These are phyloP conservation scores for Calycina marina DNA, from an alignment of 2,329 filamentous ascomycete genomes.

Conservation along the genomic window DNA sequence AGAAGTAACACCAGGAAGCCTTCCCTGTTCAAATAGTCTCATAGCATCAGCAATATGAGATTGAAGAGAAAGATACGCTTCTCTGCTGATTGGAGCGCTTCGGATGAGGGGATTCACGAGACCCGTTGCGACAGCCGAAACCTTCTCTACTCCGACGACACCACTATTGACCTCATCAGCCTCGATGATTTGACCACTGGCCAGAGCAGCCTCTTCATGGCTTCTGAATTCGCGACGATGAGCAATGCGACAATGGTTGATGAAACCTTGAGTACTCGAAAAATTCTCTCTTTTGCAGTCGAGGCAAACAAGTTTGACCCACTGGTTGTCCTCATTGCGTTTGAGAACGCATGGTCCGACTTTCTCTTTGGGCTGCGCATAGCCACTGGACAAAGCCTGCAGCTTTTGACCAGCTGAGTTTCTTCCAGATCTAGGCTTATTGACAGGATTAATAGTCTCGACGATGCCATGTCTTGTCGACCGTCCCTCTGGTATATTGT, in stretches of 20 bases:
- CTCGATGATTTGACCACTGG: slow-evolving; percentile 73
- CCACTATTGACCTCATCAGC: slow-evolving; percentile 40
- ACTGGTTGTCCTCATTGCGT: slow-evolving; percentile 61
- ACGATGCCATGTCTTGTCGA: slow-evolving; percentile 63
- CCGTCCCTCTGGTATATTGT: slow-evolving; percentile 49
- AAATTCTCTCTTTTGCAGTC: slow-evolving; percentile 86
- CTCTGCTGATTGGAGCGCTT: slow-evolving; percentile 37
- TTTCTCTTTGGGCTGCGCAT: slow-evolving; percentile 64
- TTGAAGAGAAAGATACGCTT: slow-evolving; percentile 35
- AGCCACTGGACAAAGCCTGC: slow-evolving; percentile 55
- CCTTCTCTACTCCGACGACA: slow-evolving; percentile 30
- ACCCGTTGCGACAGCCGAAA: slow-evolving; percentile 23
- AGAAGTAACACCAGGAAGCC: slow-evolving; percentile 32
- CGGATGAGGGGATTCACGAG: slow-evolving; percentile 49
- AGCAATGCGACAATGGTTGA: slow-evolving; percentile 95
- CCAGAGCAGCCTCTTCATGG: slow-evolving; percentile 83
- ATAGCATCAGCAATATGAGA: slow-evolving; percentile 40
- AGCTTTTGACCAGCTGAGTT: slow-evolving; percentile 47
- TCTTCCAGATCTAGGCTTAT: slow-evolving; percentile 42
- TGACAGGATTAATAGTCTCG: slow-evolving; percentile 30
- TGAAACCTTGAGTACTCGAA: slow-evolving; percentile 94
- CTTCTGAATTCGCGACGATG: slow-evolving; percentile 90
- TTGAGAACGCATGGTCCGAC: slow-evolving; percentile 72
- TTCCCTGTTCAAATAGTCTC: slow-evolving; percentile 35
- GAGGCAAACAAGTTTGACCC: slow-evolving; percentile 80